These are phyloP conservation scores for Teratosphaeria nubilosa DNA, from an alignment of 2,329 filamentous ascomycete species.

Conservation along the genomic window DNA sequence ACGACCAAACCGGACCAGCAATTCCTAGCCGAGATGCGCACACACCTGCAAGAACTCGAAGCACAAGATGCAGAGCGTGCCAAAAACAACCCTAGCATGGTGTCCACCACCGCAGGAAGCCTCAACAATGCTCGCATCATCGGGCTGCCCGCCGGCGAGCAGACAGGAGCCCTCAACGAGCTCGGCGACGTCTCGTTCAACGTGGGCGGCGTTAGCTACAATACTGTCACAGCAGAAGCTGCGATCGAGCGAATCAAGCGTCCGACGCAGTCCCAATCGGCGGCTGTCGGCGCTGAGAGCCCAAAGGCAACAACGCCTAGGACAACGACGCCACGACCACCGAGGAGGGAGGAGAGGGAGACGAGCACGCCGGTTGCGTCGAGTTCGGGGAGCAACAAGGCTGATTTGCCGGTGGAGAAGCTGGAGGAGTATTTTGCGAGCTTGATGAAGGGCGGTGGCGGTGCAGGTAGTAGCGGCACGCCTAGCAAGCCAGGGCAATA, in stretches of 20 bases:
- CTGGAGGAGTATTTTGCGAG: constrained; percentile 51
- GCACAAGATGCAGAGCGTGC: constrained; percentile 48
- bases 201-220: constrained; percentile 80
- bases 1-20: constrained; percentile 24
- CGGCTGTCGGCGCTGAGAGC: neutral
- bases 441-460: constrained; percentile 44
- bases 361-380: constrained; percentile 2
- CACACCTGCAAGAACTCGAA: constrained; percentile 67
- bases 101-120: constrained; percentile 2
- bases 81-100: constrained; percentile 10
- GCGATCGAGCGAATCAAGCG: constrained; percentile 25
- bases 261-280: constrained; percentile 2
- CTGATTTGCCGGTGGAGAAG: constrained; percentile 45
- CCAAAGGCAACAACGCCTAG: neutral
- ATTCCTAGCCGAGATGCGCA: constrained; percentile 26
- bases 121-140: constrained; percentile 6
- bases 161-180: constrained; percentile 22
- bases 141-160: constrained; percentile 27
- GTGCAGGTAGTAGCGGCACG: constrained; percentile 9
- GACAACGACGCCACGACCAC: constrained; percentile 12
- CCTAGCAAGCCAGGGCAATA: constrained; percentile 4
- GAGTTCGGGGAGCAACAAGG: constrained; percentile 34
- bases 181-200: constrained; percentile 54
- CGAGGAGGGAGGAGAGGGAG: constrained; percentile 11
- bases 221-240: constrained; percentile 21